These are phyloP conservation scores for Carpinus viminea DNA, from an alignment of 306 rosid species.

Conservation along the genomic window DNA sequence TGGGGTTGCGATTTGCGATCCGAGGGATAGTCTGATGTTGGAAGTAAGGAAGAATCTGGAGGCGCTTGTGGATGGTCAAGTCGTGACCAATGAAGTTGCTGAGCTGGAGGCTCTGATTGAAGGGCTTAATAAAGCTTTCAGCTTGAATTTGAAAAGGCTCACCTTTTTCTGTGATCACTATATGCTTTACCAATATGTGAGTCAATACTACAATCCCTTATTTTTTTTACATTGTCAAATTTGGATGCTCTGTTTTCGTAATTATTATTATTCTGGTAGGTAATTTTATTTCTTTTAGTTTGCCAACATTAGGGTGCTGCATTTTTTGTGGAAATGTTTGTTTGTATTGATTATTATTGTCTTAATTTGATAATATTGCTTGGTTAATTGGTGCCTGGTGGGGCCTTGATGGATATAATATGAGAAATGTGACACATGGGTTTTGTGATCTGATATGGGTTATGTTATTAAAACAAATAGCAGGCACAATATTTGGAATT, in stretches of 20 bases:
- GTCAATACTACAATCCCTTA: slow-evolving; percentile 4
- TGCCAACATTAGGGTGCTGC: background rate
- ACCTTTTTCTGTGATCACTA: slow-evolving; percentile 38
- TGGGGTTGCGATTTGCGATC: slow-evolving; percentile 50
- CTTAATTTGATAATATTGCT: background rate
- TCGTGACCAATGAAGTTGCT: slow-evolving; percentile 24
- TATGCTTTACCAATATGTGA: slow-evolving; percentile 49
- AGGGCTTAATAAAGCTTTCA: slow-evolving; percentile 42
- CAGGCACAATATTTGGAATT: too few relatives aligned
- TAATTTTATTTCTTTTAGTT: background rate
- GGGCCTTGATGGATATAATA: background rate
- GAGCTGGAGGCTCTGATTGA: slow-evolving; percentile 45
- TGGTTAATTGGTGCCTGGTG: background rate
- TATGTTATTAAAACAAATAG: background rate
- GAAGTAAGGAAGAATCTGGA: slow-evolving; percentile 43
- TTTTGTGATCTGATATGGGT: too few relatives aligned
- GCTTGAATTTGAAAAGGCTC: slow-evolving; percentile 33
- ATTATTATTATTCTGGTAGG: too few relatives aligned
- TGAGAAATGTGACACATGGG: background rate
- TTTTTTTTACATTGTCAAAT: background rate
- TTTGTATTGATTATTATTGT: background rate
- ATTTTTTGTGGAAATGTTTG: background rate
- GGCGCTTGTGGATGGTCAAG: slow-evolving; percentile 22
- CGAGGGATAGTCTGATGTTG: slow-evolving; percentile 30
- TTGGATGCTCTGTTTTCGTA: background rate